These are phyloP conservation scores for Umbelopsis sp. DNA, from an alignment of 192 early-diverging fungal species.

Conservation along the genomic window DNA sequence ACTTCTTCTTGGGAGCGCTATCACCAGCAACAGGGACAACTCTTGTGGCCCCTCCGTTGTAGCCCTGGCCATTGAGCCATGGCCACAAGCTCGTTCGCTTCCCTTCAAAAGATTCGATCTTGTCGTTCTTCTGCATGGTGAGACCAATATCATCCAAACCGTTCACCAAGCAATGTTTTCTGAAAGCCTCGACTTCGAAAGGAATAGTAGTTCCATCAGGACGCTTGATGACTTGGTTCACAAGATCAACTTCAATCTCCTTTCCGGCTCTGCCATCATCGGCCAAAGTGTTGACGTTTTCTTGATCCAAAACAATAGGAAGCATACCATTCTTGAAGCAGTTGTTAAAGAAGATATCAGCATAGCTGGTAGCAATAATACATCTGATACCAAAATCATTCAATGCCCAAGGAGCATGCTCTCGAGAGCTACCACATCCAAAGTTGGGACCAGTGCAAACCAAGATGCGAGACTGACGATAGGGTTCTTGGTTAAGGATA, in stretches of 20 bases:
- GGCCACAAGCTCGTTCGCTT: constrained; percentile 52
- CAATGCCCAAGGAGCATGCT: constrained; percentile 78
- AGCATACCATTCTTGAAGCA: constrained; percentile 78
- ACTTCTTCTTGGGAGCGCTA: constrained; percentile 24
- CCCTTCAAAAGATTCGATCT: constrained; percentile 56
- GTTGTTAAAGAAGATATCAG: constrained; percentile 78
- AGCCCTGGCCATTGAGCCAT: constrained; percentile 65
- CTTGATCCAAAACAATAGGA: constrained; percentile 44
- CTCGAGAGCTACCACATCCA: constrained; percentile 67
- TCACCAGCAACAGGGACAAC: constrained; percentile 8
- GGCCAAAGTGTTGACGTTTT: constrained; percentile 40
- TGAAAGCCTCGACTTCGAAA: constrained; percentile 63
- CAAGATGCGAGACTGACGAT: constrained; percentile 52
- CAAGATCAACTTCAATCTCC: constrained; percentile 58
- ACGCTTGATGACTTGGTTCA: constrained; percentile 46
- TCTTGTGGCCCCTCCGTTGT: constrained; percentile 27
- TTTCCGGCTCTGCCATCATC: constrained; percentile 47
- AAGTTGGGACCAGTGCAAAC: constrained; percentile 65
- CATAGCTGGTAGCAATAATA: constrained; percentile 68
- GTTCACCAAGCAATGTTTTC: constrained; percentile 65
- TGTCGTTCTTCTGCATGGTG: constrained; percentile 61
- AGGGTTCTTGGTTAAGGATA: constrained; percentile 62
- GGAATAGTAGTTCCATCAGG: constrained; percentile 43
- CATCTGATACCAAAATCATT: constrained; percentile 72
- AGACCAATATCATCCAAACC: constrained; percentile 76